Evolutionary conservation across 202 grass and related monocot species (phyloP), one percentile per base, ranked within the genome.

Genomic region (Panicum hallii): DNA sequence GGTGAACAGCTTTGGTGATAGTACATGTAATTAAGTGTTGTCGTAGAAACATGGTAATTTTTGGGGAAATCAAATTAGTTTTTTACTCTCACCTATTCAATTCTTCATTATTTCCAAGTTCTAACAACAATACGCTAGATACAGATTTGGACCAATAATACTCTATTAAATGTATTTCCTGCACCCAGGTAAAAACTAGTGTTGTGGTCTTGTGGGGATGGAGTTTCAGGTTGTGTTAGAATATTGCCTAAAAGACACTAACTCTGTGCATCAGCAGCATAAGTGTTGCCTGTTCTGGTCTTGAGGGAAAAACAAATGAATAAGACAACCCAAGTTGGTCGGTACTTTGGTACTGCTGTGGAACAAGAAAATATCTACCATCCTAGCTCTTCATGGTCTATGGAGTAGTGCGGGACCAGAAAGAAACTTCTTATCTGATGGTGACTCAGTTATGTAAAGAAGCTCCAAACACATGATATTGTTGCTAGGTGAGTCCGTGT

Each of bases 301-400:
- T 74, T 74, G 57, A 62, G 52, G 14, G 79, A 78, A 83, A 74
- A 62, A 48, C 65, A 45, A 78, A 62, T 50, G 83, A 67, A 79
- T 86, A 82, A 14, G 88, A 87, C 74, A 60, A 36, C 26, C 34
- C 60, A 79, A 86, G 58, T 81, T 90, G 43, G 49, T 68, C 46
- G 74, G 67, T 58, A 28, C 57, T 61, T 61, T 61, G 57, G 55
- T 63, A 86, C 55, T 34, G 13, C 30, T 61, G 12, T 52, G 70
- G 19, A 57, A 32, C 58, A 38, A 83, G 50, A 83, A 83, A 87
- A 79, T 86, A 83, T 87, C 67, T 74, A 79, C 19, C 74, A 4
- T 82, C 55, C 43, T 60, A 67, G 15, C 11, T 86, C 30, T 86
- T 1, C 12, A 65, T 90, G 79, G 73, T 47, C 49, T 74, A 86